Evolutionary conservation across 352 stramenopile species (phyloP).

Genomic region (Phytophthora citricola): DNA sequence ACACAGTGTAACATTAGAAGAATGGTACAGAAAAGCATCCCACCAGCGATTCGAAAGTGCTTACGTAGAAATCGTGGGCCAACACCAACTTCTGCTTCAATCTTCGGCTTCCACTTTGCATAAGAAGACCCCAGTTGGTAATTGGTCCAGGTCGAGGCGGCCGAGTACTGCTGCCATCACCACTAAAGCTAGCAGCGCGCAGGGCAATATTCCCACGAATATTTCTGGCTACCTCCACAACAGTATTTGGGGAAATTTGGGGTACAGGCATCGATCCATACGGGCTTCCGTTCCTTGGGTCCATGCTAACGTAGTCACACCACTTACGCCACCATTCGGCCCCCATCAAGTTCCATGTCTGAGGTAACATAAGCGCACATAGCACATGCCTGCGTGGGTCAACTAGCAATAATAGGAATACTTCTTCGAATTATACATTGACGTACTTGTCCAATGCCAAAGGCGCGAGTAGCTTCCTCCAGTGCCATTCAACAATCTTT

Average conservation of each 20-base stretch:
- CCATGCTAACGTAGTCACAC: slow-evolving; percentile 77
- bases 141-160: slow-evolving; percentile 69
- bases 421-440: background rate
- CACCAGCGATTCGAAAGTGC: slow-evolving; percentile 13
- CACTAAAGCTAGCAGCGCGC: slow-evolving; percentile 28
- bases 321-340: slow-evolving; percentile 83
- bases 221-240: slow-evolving; percentile 38
- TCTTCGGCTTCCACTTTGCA: slow-evolving; percentile 74
- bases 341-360: slow-evolving; percentile 82
- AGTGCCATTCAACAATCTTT: slow-evolving; percentile 79
- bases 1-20: slow-evolving; percentile 10
- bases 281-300: slow-evolving; percentile 67
- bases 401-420: slow-evolving; percentile 29
- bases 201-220: slow-evolving; percentile 39
- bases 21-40: background rate
- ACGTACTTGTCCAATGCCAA: slow-evolving; percentile 65
- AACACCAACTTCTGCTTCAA: slow-evolving; percentile 82
- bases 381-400: slow-evolving; percentile 28
- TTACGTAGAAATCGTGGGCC: slow-evolving; percentile 80
- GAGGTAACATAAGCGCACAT: slow-evolving; percentile 17
- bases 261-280: slow-evolving; percentile 66
- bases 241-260: slow-evolving; percentile 48
- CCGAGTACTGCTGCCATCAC: slow-evolving; percentile 23
- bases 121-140: slow-evolving; percentile 80
- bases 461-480: slow-evolving; percentile 55